Conservation (phyloP, 768 basidiomycete species). For the Macrolepiota fuliginosa region DNA sequence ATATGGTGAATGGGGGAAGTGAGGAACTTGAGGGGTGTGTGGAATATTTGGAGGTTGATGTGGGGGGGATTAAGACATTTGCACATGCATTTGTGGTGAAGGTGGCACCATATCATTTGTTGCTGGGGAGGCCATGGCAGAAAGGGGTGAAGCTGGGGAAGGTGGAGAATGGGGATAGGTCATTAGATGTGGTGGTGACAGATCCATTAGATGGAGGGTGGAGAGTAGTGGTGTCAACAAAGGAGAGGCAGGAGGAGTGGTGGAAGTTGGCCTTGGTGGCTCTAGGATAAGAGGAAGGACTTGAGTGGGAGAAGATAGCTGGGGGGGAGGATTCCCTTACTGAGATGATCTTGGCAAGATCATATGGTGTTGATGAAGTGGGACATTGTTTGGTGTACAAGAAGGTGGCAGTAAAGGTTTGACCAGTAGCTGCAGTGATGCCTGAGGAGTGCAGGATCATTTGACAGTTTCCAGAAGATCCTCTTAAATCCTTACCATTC, state of each 20-base stretch:
- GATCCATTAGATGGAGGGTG: no score
- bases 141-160: no score
- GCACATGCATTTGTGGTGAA: constrained; percentile 22
- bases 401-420: neutral
- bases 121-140: constrained; percentile 11
- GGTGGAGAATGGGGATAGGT: no score
- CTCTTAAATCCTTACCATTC: neutral
- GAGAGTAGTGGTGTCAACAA: no score
- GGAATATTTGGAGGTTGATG: constrained; percentile 13
- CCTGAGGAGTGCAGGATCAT: constrained; percentile 17
- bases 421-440: constrained; percentile 34
- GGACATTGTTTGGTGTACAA: neutral
- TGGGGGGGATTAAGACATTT: constrained; percentile 20
- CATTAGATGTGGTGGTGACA: no score
- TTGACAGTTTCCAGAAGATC: neutral
- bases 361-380: no score
- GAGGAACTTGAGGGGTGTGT: constrained; percentile 16
- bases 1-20: constrained; percentile 17
- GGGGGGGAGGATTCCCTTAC: no score
- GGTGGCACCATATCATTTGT: constrained; percentile 16
- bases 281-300: no score
- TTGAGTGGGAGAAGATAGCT: no score
- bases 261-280: no score
- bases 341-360: no score
- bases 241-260: no score